Conservation (phyloP, 139 green algal species). For the Haematococcus lacustris region DNA sequence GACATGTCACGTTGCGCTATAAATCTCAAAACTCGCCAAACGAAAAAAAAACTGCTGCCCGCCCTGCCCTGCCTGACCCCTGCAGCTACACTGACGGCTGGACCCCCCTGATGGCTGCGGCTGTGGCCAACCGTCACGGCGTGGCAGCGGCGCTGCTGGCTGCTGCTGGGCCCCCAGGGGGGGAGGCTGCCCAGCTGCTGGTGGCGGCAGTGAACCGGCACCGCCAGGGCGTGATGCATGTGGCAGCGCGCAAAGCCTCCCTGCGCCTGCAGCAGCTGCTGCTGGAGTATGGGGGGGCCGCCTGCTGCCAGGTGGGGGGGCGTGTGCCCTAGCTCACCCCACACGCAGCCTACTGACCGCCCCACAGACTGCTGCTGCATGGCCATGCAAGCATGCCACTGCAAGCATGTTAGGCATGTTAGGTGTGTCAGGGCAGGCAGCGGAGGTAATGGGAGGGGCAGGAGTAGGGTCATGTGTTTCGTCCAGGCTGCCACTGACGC, state of each 20-base stretch:
- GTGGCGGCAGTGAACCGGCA: constrained; percentile 53
- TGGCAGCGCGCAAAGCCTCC: neutral
- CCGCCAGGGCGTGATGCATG: constrained; percentile 38
- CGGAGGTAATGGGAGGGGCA: neutral
- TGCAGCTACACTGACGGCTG: constrained; percentile 53
- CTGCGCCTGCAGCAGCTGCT: neutral
- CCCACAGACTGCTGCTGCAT: no score
- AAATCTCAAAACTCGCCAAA: no score
- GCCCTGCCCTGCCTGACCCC: no score
- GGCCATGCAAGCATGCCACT: no score
- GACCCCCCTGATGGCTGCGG: constrained; percentile 84
- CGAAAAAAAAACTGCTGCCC: no score
- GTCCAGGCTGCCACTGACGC: neutral
- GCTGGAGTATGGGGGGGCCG: neutral
- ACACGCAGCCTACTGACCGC: no score
- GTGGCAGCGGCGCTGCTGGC: constrained; percentile 46
- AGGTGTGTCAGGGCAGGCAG: neutral
- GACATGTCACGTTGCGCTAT: no score
- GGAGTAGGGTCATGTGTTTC: neutral
- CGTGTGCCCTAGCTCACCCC: neutral
- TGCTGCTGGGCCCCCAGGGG: constrained; percentile 26
- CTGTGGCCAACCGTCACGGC: constrained; percentile 49
- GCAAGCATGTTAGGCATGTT: neutral
- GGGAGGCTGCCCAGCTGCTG: constrained; percentile 8
- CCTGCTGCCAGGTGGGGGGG: neutral